Percentiles rank a stretch among this genome's conserved stretches.
Evolutionary conservation across 2,329 filamentous ascomycete genomes (phyloP).

Genomic region (Ciborinia camelliae): DNA sequence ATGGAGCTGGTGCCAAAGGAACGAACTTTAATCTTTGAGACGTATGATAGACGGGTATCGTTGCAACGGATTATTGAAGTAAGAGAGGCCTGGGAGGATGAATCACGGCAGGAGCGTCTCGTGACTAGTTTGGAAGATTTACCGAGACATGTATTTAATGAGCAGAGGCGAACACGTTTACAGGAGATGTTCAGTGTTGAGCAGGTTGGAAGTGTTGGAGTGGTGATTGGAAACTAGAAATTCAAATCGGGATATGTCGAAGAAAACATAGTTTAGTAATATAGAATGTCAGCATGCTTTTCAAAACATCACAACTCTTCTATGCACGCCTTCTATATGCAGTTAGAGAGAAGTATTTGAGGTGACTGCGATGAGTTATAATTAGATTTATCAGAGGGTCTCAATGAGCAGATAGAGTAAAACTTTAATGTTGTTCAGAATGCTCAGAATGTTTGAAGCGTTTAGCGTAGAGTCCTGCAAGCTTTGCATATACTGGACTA

Average conservation of each 20-base stretch:
- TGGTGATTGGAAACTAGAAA: not conserved
- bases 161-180: not conserved
- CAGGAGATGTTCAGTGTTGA: not conserved
- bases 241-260: not conserved
- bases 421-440: not conserved
- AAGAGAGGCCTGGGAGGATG: not conserved
- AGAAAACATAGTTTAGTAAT: not conserved
- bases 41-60: not conserved
- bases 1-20: not conserved
- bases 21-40: not conserved
- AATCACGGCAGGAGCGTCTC: not conserved
- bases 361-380: not conserved
- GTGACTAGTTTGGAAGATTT: too few species aligned
- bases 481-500: slow-evolving; percentile 10
- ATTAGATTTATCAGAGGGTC: not conserved
- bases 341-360: not conserved
- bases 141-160: not conserved
- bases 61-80: not conserved
- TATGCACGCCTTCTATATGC: not conserved
- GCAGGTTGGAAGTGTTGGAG: not conserved
- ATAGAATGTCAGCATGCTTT: not conserved
- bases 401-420: not conserved
- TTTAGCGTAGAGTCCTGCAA: not conserved
- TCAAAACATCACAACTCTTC: not conserved
- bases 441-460: not conserved